Evolutionary conservation across 305 asterid species (phyloP).

Genomic region (Stenogyne calaminthoides): DNA sequence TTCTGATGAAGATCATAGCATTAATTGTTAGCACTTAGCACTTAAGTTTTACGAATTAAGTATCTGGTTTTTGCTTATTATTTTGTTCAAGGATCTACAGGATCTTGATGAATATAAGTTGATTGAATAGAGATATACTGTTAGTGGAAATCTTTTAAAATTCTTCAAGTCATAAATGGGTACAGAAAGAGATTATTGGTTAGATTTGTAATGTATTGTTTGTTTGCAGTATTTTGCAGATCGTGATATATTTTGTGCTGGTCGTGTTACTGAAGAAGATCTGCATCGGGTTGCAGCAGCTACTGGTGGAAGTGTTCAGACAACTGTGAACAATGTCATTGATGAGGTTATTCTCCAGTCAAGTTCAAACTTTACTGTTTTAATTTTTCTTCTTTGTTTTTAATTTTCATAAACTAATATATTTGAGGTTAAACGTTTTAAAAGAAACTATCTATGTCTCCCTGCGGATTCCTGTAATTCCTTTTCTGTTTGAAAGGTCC

Average conservation of each 20-base stretch:
- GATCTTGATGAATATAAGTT: not conserved
- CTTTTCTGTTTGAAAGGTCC: slow-evolving; percentile 59
- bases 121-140: not conserved
- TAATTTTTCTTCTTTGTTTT: not conserved
- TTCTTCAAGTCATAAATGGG: slow-evolving; percentile 51
- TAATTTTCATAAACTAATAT: not conserved
- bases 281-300: slow-evolving; percentile 71
- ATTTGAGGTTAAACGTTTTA: not conserved
- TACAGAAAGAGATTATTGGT: not conserved
- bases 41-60: not conserved
- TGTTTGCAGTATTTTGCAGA: slow-evolving; percentile 89
- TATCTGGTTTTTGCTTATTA: not conserved
- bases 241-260: slow-evolving; percentile 86
- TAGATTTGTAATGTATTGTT: slow-evolving; percentile 16
- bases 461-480: slow-evolving; percentile 25
- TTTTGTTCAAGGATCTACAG: not conserved
- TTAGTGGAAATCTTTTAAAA: slow-evolving; percentile 36
- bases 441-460: not conserved
- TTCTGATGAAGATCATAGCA: slow-evolving; percentile 1
- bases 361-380: not conserved
- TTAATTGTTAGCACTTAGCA: not conserved
- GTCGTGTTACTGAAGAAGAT: slow-evolving; percentile 72
- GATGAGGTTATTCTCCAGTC: slow-evolving; percentile 52
- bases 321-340: slow-evolving; percentile 76
- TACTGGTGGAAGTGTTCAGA: slow-evolving; percentile 78